phyloP scores from a whole-genome alignment of 805 yeast species.

The Saccharomycopsis oosterbeekiorum region DNA sequence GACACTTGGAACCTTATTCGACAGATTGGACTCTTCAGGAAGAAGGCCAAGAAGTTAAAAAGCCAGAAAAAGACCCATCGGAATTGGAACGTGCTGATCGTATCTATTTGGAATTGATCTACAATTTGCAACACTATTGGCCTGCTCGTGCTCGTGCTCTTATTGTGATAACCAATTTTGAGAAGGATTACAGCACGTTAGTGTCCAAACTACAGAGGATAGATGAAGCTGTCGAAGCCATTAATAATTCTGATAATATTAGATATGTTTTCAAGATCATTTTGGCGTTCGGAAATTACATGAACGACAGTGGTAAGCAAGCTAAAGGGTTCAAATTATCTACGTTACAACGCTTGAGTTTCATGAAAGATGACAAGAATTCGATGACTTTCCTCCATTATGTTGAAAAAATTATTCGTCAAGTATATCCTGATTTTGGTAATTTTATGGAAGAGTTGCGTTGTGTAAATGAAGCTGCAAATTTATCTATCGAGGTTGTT shows the following conservation, averaged over 20 bases:
- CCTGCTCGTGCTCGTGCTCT: slow-evolving; percentile 81
- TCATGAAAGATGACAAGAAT: slow-evolving; percentile 83
- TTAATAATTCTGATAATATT: slow-evolving; percentile 58
- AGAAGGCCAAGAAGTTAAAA: slow-evolving; percentile 30
- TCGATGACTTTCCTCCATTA: slow-evolving; percentile 85
- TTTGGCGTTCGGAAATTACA: slow-evolving; percentile 86
- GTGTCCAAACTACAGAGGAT: slow-evolving; percentile 54
- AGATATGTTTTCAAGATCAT: slow-evolving; percentile 73
- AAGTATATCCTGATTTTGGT: slow-evolving; percentile 69
- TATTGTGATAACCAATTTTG: slow-evolving; percentile 55
- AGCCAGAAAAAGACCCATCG: slow-evolving; percentile 59
- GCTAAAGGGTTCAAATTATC: slow-evolving; percentile 88
- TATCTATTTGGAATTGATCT: slow-evolving; percentile 70
- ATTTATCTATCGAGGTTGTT: slow-evolving; percentile 74
- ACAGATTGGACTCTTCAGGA: slow-evolving; percentile 51
- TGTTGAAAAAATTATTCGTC: slow-evolving; percentile 81
- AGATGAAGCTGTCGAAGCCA: slow-evolving; percentile 62
- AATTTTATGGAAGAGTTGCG: slow-evolving; percentile 65
- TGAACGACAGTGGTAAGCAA: slow-evolving; percentile 89
- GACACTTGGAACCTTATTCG: slow-evolving; percentile 73
- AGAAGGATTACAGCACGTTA: slow-evolving; percentile 69
- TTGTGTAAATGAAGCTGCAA: slow-evolving; percentile 50
- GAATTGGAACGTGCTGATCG: slow-evolving; percentile 85
- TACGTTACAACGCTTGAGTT: slow-evolving; percentile 80
- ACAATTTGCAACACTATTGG: slow-evolving; percentile 86